These are phyloP conservation scores for Xylaria curta DNA, from an alignment of 495 filamentous ascomycete genomes.

Conservation along the genomic window DNA sequence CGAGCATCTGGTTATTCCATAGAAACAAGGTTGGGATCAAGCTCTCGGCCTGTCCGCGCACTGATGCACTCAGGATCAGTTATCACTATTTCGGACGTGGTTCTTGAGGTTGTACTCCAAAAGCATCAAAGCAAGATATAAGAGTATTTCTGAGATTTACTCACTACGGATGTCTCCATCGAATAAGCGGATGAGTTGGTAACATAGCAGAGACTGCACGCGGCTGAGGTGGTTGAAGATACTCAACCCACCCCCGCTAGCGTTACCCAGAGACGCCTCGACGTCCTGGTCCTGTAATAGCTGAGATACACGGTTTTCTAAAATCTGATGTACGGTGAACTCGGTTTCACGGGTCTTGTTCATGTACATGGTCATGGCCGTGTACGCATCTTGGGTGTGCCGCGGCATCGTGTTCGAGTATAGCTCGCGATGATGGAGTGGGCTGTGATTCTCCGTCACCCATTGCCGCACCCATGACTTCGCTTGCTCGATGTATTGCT, in stretches of 20 bases:
- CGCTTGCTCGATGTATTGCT: conserved; percentile 30
- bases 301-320: conserved; percentile 35
- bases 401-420: conserved; percentile 34
- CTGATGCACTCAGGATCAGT: neutral
- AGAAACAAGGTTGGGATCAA: conserved; percentile 50
- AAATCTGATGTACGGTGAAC: conserved; percentile 26
- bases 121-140: neutral
- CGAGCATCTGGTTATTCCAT: conserved; percentile 50
- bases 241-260: conserved; percentile 13
- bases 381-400: conserved; percentile 35
- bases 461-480: conserved; percentile 34
- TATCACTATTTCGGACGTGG: neutral
- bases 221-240: conserved; percentile 48
- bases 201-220: conserved; percentile 56
- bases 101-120: neutral
- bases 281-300: conserved; percentile 33
- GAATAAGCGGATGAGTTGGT: conserved; percentile 63
- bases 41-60: conserved; percentile 53
- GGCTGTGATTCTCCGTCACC: conserved; percentile 34
- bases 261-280: conserved; percentile 21
- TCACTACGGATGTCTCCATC: conserved; percentile 58
- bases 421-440: conserved; percentile 33
- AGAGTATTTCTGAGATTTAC: neutral
- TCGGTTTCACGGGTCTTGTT: conserved; percentile 22
- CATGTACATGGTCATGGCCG: conserved; percentile 32